Conservation (phyloP, 257 asterid genomes). For the Plantago ovata region DNA sequence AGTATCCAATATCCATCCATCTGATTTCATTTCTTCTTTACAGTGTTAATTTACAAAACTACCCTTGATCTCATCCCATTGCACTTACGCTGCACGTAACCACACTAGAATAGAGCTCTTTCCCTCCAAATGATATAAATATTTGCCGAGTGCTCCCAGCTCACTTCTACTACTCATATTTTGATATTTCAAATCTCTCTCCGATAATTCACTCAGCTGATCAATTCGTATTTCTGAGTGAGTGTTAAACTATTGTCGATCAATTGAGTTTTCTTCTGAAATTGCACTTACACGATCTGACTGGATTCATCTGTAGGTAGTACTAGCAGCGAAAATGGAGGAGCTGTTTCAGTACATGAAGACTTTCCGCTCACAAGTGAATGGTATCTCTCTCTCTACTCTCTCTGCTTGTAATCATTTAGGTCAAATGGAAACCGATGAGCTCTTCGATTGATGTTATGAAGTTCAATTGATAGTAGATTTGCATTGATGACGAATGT, state of each 20-base stretch:
- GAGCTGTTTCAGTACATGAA: slow-evolving; percentile 76
- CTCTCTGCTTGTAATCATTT: neutral
- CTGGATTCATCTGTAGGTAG: slow-evolving; percentile 6
- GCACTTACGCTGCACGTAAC: neutral
- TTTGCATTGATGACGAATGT: too few relatives aligned
- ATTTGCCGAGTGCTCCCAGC: neutral
- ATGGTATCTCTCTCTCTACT: slow-evolving; percentile 42
- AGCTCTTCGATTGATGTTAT: too few relatives aligned
- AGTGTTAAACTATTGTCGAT: slow-evolving; percentile 3
- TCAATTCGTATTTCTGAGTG: neutral
- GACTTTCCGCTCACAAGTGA: slow-evolving; percentile 80
- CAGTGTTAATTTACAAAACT: neutral
- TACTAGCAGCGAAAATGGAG: slow-evolving; percentile 49
- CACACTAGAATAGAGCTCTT: slow-evolving; percentile 15
- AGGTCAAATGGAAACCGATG: too few relatives aligned
- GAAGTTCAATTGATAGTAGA: too few relatives aligned
- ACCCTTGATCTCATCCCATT: neutral
- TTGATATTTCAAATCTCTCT: neutral
- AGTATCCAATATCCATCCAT: neutral
- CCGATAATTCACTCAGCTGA: neutral
- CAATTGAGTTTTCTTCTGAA: neutral
- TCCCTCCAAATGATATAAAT: slow-evolving; percentile 27
- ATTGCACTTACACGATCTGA: neutral
- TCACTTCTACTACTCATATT: too few relatives aligned
- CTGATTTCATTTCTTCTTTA: neutral